Base-by-base conservation (phyloP, 1,284 basidiomycete genomes). In the Fomitopsis palustris region DNA sequence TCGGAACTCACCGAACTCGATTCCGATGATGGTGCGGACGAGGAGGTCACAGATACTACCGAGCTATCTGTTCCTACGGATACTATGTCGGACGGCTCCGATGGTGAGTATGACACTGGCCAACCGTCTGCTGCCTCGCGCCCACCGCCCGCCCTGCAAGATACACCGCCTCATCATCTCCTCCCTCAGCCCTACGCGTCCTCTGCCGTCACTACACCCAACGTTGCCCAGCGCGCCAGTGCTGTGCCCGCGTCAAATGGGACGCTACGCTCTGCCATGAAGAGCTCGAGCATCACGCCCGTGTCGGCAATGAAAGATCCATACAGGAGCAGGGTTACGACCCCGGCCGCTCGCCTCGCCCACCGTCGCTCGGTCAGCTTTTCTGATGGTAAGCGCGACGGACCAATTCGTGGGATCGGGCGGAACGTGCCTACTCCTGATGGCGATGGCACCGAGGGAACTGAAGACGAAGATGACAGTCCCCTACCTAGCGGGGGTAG, bases 341-440 rank as follows among this genome's bases (percentile, higher is more conserved):
- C 86, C 17, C 86, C 87, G 16, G 67, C 79, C 25, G 77, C 76
- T 54, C 74, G 67, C 53, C 63, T 73, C 16, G 73, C 72, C 1
- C 81, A 87, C 61, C 84, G 87, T 27, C 84, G 95, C 33, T 95
- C 92, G 47, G 95, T 98, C 55, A 95, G 93, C 72, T 98, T 98
- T 75, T 96, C 93, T 19, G 95, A 98, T 70, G 94, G 95, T 4
- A 90, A 88, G 69, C 82, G 83, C 60, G 87, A 90, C 42, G 94
- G 95, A 4, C 92, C 91, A 38, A 95, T 95, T 52, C 77, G 81
- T 56, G 91, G 88, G 21, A 74, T 90, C 51, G 76, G 71, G 21
- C 69, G 72, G 52, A 79, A 77, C 56, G 57, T 60, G 5, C 67
- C 69, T 10, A 69, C 68, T 6, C 70, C 69, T 19, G 68, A 69